Base-by-base conservation (phyloP, 495 filamentous ascomycete species). In the Talaromyces liani region DNA sequence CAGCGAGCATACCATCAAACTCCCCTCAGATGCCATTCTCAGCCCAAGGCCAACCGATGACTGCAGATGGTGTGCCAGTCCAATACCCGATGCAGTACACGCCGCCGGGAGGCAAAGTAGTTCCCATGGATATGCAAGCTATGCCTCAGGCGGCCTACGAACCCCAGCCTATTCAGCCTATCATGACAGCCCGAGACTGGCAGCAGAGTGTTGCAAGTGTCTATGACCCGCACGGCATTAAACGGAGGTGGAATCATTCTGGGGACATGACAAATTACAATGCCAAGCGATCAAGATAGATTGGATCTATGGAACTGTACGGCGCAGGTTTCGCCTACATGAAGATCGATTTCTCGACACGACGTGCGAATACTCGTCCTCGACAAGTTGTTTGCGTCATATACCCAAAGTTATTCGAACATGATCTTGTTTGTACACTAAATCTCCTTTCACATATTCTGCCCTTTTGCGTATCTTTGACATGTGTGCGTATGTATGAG, bases 121-220 rank as follows among this genome's bases (percentile, higher is more conserved):
- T 73, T 1, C 63, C 71, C 70, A 63, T 78, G 71, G 61, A 74
- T 33, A 61, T 71, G 29, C 86, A 86, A 39, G 74, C 79, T 1
- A 71, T 88, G 20, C 75, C 82, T 6, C 80, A 83, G 27, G 79
- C 81, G 25, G 79, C 85, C 55, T 85, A 86, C 63, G 79, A 79
- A 34, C 73, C 80, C 12, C 77, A 84, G 16, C 83, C 80, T 6
- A 81, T 86, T 14, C 77, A 84, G 16, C 83, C 80, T 7, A 81
- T 86, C 16, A 91, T 98, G 63, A 96, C 91, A 12, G 91, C 94
- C 10, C 88, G 88, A 64, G 96, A 97, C 85, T 98, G 94, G 94
- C 93, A 96, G 73, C 90, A 96, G 68, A 91, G 87, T 53, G 93
- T 98, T 67, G 93, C 95, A 14, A 91, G 86, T 69, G 91, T 93